Evolutionary conservation across 2,329 filamentous ascomycete genomes (phyloP).

Genomic region (Exophiala sp.): DNA sequence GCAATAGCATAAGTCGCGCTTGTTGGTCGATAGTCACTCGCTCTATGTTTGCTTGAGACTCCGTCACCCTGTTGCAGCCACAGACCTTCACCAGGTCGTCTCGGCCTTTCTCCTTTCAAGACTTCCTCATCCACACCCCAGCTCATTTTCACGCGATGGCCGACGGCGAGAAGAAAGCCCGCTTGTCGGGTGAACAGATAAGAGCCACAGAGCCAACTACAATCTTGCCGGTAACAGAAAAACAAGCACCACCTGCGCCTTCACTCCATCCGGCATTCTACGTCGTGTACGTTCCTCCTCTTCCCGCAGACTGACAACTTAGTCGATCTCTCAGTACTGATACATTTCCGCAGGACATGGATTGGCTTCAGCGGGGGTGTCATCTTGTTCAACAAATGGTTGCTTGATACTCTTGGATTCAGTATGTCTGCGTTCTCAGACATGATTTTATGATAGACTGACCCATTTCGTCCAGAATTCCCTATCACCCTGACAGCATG

Average conservation of each 20-base stretch:
- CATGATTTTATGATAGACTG: slow-evolving; percentile 6
- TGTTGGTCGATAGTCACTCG: slow-evolving; percentile 1
- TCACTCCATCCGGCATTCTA: slow-evolving; percentile 77
- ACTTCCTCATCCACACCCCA: slow-evolving; percentile 40
- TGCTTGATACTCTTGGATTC: slow-evolving; percentile 66
- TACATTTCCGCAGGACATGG: slow-evolving; percentile 61
- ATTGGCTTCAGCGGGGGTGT: slow-evolving; percentile 87
- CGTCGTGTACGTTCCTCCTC: slow-evolving; percentile 52
- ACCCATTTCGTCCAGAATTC: too few species aligned
- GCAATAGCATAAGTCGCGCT: not conserved
- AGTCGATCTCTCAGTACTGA: slow-evolving; percentile 5
- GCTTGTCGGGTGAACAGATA: slow-evolving; percentile 70
- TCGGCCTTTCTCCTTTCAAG: slow-evolving; percentile 44
- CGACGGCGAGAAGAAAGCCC: slow-evolving; percentile 70
- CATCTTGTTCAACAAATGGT: slow-evolving; percentile 99
- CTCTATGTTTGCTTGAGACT: slow-evolving; percentile 11
- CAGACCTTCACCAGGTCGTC: slow-evolving; percentile 34
- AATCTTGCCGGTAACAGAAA: slow-evolving; percentile 68
- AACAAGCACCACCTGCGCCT: slow-evolving; percentile 57
- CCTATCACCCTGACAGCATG: slow-evolving; percentile 68
- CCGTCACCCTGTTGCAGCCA: slow-evolving; percentile 21
- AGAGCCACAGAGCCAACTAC: slow-evolving; percentile 41
- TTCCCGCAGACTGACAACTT: not conserved
- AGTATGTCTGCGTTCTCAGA: slow-evolving; percentile 33
- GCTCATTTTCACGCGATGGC: slow-evolving; percentile 48